A percentile compares a stretch with the other conserved stretches of the same genome.
Evolutionary conservation across 106 monocot genomes (phyloP).

Genomic region (Apostasia shenzhenica): DNA sequence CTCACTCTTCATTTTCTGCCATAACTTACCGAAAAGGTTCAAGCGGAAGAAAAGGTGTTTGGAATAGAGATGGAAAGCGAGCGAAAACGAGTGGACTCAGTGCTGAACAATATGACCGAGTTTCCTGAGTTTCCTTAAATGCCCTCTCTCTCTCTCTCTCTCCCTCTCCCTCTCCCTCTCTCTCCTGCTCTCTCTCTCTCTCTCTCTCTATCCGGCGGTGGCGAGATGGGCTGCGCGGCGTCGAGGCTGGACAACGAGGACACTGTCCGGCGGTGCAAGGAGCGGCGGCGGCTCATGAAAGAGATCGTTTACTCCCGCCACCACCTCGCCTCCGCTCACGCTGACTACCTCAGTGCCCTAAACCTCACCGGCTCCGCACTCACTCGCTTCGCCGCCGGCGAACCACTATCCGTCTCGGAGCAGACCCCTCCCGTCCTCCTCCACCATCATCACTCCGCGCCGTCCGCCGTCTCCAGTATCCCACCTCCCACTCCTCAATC

Average conservation of each 20-base stretch:
- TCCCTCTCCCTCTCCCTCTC: too few species aligned
- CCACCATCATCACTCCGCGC: conserved; percentile 5
- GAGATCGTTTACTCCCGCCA: conserved; percentile 73
- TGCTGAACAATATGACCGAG: too few species aligned
- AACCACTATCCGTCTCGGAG: conserved; percentile 68
- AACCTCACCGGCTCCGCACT: conserved; percentile 65
- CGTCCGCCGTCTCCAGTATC: conserved; percentile 3
- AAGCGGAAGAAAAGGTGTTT: too few species aligned
- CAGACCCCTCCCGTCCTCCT: conserved; percentile 64
- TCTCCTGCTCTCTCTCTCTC: too few species aligned
- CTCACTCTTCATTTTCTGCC: too few species aligned
- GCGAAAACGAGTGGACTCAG: too few species aligned
- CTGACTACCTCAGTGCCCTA: conserved; percentile 87
- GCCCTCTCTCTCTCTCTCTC: too few species aligned
- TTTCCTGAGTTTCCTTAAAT: too few species aligned
- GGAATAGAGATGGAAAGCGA: too few species aligned
- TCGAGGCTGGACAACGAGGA: conserved; percentile 88
- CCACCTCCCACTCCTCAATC: conserved; percentile 24
- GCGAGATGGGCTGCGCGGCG: conserved; percentile 77
- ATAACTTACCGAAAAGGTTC: too few species aligned
- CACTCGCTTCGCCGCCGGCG: conserved; percentile 56
- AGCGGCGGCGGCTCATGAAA: conserved; percentile 83
- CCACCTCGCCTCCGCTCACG: conserved; percentile 78
- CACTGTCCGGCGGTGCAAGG: conserved; percentile 89
- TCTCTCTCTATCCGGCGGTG: not conserved